Base-by-base conservation (phyloP, 768 basidiomycete genomes). In the Phylloporus scabripes region DNA sequence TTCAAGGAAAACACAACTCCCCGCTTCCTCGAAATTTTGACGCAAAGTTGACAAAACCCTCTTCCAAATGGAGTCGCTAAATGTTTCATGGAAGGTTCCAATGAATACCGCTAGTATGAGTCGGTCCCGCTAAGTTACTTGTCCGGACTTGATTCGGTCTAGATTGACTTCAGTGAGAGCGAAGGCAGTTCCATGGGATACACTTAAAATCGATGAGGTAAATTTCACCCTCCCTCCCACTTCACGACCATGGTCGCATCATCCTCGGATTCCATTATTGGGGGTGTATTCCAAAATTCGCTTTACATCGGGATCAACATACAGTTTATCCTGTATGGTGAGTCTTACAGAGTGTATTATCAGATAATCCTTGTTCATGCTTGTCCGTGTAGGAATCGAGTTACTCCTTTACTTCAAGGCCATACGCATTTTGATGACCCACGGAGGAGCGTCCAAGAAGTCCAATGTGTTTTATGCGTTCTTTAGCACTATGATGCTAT, bases 401-500 rank as follows among this genome's bases (percentile, higher is more conserved):
- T 21, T 65, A 5, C 6, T 56, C 23, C 55, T 64, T 24, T 67
- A 65, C 45, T 49, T 67, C 8, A 48, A 47, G 28, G 59, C 63
- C n/a, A 50, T 65, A 2, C 42, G 32, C 1, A 36, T 47, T 17
- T 21, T 60, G 15, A 36, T 62, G 5, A 36, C 34, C 6, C 42
- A 18, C 18, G 38, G 8, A 37, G 42, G 48, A 15, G 41, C 36
- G 5, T 37, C 31, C 2, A 60, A 32, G 20, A 54, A 28, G 40
- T 50, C 52, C 1, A 40, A 62, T 17, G 0, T 48, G n/a, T 59
- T 61, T 9, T 65, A 66, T 11, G 55, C 45, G 20, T 8, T 55
- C 36, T 65, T 67, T 29, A 65, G 63, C 33, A 65, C 7, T 31
- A 21, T 48, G 14, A 56, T 67, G 52, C 18, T 69, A 2, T 45